A percentile compares a stretch with the other conserved stretches of the same genome.
Evolutionary conservation across 495 filamentous ascomycete species (phyloP).

Genomic region (Xylaria intraflava): DNA sequence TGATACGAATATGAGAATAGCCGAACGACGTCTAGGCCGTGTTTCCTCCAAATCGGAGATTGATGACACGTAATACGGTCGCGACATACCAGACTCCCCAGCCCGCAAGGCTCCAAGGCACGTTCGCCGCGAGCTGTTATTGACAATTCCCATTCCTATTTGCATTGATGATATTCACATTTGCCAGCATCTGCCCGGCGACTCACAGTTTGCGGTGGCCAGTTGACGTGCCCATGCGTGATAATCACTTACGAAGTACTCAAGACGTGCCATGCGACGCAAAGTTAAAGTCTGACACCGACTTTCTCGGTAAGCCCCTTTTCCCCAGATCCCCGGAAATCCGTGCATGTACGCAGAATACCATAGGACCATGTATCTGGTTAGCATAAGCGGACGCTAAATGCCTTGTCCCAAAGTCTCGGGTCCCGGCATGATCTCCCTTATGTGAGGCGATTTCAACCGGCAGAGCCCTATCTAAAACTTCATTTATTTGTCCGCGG

Average conservation of each 20-base stretch:
- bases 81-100: not conserved
- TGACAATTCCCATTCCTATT: too few species aligned
- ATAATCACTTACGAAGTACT: not conserved
- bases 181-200: too few species aligned
- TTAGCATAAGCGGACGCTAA: not conserved
- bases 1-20: not conserved
- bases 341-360: too few species aligned
- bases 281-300: not conserved
- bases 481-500: too few species aligned
- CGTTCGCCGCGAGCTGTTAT: not conserved
- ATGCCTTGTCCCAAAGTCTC: not conserved
- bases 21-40: not conserved
- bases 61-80: not conserved
- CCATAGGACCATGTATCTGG: too few species aligned
- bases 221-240: not conserved
- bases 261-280: too few species aligned
- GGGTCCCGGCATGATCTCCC: too few species aligned
- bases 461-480: too few species aligned
- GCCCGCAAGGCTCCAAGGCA: not conserved
- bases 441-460: too few species aligned
- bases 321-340: not conserved
- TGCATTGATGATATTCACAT: too few species aligned
- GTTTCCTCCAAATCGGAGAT: not conserved
- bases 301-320: not conserved
- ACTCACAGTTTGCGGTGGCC: not conserved